Percentiles rank a stretch among this genome's conserved stretches.
Evolutionary conservation across 257 asterid genomes (phyloP).

Genomic region (Knoxia roxburghii): DNA sequence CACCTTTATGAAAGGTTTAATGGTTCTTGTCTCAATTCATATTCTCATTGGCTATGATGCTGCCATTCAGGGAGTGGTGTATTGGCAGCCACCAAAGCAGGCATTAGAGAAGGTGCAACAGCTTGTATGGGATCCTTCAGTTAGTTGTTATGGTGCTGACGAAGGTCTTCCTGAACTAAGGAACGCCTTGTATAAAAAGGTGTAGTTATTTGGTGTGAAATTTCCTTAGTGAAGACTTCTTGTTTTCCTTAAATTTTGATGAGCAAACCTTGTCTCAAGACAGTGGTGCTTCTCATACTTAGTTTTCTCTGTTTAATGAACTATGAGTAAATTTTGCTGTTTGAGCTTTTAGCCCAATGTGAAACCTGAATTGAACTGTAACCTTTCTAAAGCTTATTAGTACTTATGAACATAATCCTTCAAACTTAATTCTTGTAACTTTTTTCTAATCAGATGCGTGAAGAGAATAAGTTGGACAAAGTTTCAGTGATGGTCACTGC

Average conservation of each 20-base stretch:
- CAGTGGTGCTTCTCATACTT: no score
- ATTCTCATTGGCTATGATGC: not conserved
- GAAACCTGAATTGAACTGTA: not conserved
- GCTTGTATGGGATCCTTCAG: conserved; percentile 75
- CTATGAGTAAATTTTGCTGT: not conserved
- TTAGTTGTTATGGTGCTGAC: conserved; percentile 89
- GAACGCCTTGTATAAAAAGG: conserved; percentile 72
- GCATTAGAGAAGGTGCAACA: conserved; percentile 76
- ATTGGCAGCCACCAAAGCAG: conserved; percentile 89
- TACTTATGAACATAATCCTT: not conserved
- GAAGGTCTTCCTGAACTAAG: conserved; percentile 97
- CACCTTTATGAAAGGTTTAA: not conserved
- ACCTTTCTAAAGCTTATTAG: not conserved
- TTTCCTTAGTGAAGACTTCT: not conserved
- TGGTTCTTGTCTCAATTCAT: not conserved
- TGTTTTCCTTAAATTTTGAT: not conserved
- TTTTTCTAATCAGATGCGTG: conserved; percentile 42
- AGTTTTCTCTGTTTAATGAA: not conserved
- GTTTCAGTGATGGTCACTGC: conserved; percentile 99
- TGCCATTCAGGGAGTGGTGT: conserved; percentile 72
- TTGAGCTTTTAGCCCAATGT: not conserved
- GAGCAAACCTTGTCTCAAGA: not conserved
- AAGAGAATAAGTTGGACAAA: conserved; percentile 64
- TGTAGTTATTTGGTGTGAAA: conserved; percentile 6
- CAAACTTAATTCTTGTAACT: conserved; percentile 9